These are phyloP conservation scores for Silene latifolia DNA, from an alignment of 148 eudicot species.

Conservation along the genomic window DNA sequence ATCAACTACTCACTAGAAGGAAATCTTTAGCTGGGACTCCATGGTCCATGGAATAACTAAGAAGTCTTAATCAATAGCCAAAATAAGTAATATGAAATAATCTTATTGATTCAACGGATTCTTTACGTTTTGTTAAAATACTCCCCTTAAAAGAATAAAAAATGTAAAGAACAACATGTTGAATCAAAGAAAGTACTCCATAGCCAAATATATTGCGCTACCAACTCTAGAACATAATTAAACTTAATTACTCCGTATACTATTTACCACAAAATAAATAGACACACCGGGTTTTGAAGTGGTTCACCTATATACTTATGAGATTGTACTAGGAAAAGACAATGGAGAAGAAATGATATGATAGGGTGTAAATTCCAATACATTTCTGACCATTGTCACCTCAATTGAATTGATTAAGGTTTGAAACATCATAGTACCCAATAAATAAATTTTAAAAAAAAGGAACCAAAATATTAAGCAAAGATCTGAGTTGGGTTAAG, in stretches of 20 bases:
- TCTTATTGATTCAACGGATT: too few species aligned
- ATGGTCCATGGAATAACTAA: too few species aligned
- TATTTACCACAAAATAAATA: background rate
- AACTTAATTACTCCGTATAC: background rate
- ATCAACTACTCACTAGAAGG: too few species aligned
- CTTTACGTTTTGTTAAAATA: too few species aligned
- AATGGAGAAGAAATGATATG: constrained; percentile 3
- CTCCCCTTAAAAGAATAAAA: too few species aligned
- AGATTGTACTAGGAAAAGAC: background rate
- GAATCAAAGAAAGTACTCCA: too few species aligned
- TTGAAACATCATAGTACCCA: background rate
- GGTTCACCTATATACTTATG: background rate
- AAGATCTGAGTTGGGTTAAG: constrained; percentile 2
- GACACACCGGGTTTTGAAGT: background rate
- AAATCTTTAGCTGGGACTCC: too few species aligned
- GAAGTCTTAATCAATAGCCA: too few species aligned
- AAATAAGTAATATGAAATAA: too few species aligned
- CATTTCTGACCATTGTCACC: constrained; percentile 10
- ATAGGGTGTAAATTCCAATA: constrained; percentile 1
- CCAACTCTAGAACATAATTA: too few species aligned
- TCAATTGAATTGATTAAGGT: constrained; percentile 13
- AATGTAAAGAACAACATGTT: too few species aligned
- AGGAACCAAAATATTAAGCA: constrained; percentile 8
- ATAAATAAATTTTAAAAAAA: background rate
- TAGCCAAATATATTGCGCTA: background rate